Evolutionary conservation across 495 filamentous ascomycete genomes (phyloP), one percentile per base, ranked within the genome.

Genomic region (Aspergillus hancockii): DNA sequence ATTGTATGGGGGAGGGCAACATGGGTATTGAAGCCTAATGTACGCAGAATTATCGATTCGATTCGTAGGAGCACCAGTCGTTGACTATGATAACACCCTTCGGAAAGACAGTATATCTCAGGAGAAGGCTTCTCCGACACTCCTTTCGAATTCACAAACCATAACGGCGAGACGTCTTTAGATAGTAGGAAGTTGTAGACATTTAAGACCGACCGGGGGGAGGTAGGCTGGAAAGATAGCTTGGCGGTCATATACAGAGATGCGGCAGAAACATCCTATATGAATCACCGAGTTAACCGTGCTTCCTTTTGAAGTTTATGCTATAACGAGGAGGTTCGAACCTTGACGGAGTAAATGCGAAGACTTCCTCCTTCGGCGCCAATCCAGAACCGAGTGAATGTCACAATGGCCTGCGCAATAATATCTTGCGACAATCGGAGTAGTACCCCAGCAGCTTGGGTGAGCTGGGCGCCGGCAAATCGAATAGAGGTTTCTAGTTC

Each of bases 381-480:
- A 6, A 92, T 75, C 85, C 90, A 97, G 77, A 93, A 96, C 6
- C 94, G 81, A n/a, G 87, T 89, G 30, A 96, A 85, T 0, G 94
- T 75, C n/a, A 98, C 85, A 64, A 92, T 88, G 3, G 94, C 91
- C 65, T 92, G 91, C 14, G 92, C 89, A 28, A 96, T 91, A 49
- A 92, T 84, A 56, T 93, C 91, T 66, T 98, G 95, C 1, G 93
- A 90, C 50, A 98, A 75, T 43, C 90, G 83, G 3, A 98, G 81
- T 8, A 98, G 82, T 8, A 96, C 78, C 7, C 94, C 95, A 12
- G 94, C 92, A 18, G 90, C 83, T 70, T 98, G 95, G 12, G 90
- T 95, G 7, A 98, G 83, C 56, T 87, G 84, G 43, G 90, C 85
- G 4, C 79, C 80, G 22, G 78, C 76, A 54, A 75, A 80, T 52